These are phyloP conservation scores for Striga asiatica DNA, from an alignment of 257 asterid genomes.

Conservation along the genomic window DNA sequence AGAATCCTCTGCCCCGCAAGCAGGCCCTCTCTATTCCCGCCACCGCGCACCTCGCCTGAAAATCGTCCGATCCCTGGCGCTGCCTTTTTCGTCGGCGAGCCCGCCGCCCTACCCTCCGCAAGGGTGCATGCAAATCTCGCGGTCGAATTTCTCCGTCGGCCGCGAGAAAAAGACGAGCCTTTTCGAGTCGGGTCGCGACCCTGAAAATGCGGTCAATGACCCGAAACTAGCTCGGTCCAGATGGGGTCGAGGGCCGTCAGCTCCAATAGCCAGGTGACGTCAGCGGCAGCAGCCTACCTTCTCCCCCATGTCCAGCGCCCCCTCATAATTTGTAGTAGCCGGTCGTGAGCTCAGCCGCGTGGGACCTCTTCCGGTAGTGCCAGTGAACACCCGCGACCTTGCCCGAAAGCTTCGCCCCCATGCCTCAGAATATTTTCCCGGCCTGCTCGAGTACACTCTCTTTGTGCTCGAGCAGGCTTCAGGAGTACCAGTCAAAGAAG, in stretches of 20 bases:
- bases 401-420: slow-evolving; percentile 69
- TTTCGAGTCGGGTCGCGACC: neutral
- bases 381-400: slow-evolving; percentile 93
- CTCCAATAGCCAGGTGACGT: neutral
- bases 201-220: slow-evolving; percentile 21
- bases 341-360: slow-evolving; percentile 79
- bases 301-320: no score
- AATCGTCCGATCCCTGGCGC: slow-evolving; percentile 7
- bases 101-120: no score
- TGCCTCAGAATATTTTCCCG: slow-evolving; percentile 49
- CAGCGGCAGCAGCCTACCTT: no score
- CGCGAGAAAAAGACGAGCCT: no score
- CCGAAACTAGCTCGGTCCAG: slow-evolving; percentile 16
- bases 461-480: slow-evolving; percentile 65
- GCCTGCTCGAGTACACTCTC: slow-evolving; percentile 67
- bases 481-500: slow-evolving; percentile 77
- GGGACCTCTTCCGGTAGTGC: slow-evolving; percentile 89
- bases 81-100: no score
- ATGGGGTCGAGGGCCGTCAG: slow-evolving; percentile 12
- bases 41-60: slow-evolving; percentile 49
- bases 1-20: slow-evolving; percentile 32
- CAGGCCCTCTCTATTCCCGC: no score
- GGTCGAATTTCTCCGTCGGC: slow-evolving; percentile 15
- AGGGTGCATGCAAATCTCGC: no score
- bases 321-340: slow-evolving; percentile 96